phyloP scores from a whole-genome alignment of 306 rosid genomes.

The Spatholobus suberectus region DNA sequence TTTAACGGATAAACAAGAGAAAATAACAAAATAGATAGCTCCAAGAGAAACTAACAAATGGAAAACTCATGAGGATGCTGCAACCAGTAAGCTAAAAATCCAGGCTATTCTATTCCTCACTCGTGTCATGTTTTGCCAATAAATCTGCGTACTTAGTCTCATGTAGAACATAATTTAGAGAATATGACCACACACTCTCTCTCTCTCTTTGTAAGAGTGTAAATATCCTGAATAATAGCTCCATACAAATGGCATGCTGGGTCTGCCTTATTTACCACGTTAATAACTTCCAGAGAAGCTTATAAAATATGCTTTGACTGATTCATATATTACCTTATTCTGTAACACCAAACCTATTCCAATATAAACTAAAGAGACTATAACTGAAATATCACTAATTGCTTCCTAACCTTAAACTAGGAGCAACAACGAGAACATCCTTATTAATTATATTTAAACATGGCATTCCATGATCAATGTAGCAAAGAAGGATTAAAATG shows the following conservation, averaged over 20 bases:
- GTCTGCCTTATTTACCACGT: neutral
- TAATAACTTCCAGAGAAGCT: neutral
- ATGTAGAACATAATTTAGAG: neutral
- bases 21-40: neutral
- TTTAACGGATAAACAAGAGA: neutral
- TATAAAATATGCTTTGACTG: constrained; percentile 19
- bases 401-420: neutral
- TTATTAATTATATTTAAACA: neutral
- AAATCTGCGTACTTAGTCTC: neutral
- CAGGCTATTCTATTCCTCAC: neutral
- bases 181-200: neutral
- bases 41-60: neutral
- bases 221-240: neutral
- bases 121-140: neutral
- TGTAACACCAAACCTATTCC: constrained; percentile 15
- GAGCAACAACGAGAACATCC: constrained; percentile 8
- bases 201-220: neutral
- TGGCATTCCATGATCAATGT: neutral
- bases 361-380: neutral
- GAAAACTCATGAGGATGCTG: neutral
- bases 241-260: neutral
- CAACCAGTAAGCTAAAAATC: neutral
- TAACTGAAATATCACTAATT: constrained; percentile 9
- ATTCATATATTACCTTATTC: neutral
- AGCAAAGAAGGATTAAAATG: neutral